These are phyloP conservation scores for Cladosporium sp. DNA, from an alignment of 2,329 filamentous ascomycete species.

Conservation along the genomic window DNA sequence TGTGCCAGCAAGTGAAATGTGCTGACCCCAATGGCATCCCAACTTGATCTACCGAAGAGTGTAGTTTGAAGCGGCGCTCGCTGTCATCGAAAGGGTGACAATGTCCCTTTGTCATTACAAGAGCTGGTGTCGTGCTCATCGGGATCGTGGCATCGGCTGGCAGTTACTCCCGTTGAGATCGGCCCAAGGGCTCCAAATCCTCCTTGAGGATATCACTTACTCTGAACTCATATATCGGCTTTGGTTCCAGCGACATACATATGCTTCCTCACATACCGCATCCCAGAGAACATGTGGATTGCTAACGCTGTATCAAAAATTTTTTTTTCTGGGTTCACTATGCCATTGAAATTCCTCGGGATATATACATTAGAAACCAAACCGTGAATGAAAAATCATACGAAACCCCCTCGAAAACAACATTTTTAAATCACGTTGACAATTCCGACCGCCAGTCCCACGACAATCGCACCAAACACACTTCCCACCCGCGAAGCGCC, in stretches of 20 bases:
- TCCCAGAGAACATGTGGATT: no score
- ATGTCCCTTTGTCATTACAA: neutral
- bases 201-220: no score
- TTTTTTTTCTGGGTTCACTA: no score
- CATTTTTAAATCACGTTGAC: neutral
- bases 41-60: neutral
- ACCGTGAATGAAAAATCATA: neutral
- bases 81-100: neutral
- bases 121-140: neutral
- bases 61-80: neutral
- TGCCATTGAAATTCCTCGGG: no score
- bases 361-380: neutral
- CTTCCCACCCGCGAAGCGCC: slow-evolving; percentile 10
- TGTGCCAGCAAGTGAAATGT: neutral
- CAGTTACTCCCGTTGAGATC: neutral
- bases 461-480: neutral
- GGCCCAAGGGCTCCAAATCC: no score
- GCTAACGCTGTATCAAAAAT: no score
- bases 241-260: no score
- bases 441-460: slow-evolving; percentile 1
- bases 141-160: neutral
- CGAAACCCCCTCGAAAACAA: neutral
- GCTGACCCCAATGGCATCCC: neutral
- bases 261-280: no score
- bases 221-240: no score